A percentile compares a stretch with the other conserved stretches of the same genome.
phyloP scores from a whole-genome alignment of 148 eudicot genomes.

The Suaeda aralocaspica region DNA sequence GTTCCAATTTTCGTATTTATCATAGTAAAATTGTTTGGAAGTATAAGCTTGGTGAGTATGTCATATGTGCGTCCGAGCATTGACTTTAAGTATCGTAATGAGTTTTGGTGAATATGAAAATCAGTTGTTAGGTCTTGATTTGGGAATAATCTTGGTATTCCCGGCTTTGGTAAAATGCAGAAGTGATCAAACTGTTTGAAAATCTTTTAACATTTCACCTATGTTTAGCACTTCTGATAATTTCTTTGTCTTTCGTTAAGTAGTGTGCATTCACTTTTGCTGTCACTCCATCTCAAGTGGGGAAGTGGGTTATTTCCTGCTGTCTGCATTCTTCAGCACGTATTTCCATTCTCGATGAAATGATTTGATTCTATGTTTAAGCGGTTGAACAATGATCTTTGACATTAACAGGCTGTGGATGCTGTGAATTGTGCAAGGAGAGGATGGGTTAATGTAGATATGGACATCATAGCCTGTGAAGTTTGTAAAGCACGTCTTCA shows the following conservation, averaged over 20 bases:
- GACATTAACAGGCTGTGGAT: slow-evolving; percentile 56
- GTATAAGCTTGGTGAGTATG: background rate
- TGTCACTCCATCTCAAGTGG: background rate
- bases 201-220: background rate
- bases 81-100: background rate
- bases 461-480: slow-evolving; percentile 82
- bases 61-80: background rate
- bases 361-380: background rate
- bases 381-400: slow-evolving; percentile 7
- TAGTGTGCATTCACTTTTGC: background rate
- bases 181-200: background rate
- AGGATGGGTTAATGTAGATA: slow-evolving; percentile 90
- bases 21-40: background rate
- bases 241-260: background rate
- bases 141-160: background rate
- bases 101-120: slow-evolving; percentile 2
- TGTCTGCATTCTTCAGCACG: background rate
- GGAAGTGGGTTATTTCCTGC: background rate
- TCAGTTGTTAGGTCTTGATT: background rate
- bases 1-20: background rate
- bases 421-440: slow-evolving; percentile 86
- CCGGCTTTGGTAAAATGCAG: background rate
- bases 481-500: slow-evolving; percentile 75
- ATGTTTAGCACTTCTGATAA: background rate
- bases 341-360: slow-evolving; percentile 5